Evolutionary conservation across 1,139 yeast species (phyloP), one percentile per base, ranked within the genome.

Genomic region (Debaryomyces subglobosus): DNA sequence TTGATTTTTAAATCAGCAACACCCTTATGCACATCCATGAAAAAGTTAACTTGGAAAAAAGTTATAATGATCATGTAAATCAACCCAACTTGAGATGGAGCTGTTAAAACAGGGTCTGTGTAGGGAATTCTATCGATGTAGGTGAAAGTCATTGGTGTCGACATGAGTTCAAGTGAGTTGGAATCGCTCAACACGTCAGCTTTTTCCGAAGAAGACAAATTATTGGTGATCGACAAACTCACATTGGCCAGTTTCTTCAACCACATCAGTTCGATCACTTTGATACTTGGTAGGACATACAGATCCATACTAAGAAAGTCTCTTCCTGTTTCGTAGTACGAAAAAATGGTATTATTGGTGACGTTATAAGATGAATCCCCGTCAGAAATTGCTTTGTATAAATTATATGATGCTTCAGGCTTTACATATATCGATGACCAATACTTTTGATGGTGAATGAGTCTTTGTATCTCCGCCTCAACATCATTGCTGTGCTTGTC

Each of bases 11-110:
- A 53, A 44, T 54, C 53, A 3, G 79, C 69, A 44, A 85, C 73
- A 30, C 71, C 62, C 51, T 65, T 66, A 61, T 86, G 88, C 29
- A 82, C 62, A 4, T 79, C 80, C 18, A 71, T 72, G 61, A 84
- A 84, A 61, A 85, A 76, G 50, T 81, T 78, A 58, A 85, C 77
- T 53, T 81, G 82, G 65, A 74, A 68, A 51, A 75, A 71, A 12
- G 96, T 83, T 48, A 88, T 67, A 64, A 89, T 84, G 55, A 89
- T 79, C 62, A 86, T 73, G 65, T 82, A 89, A 64, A 89, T 86
- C 49, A 86, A 73, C 44, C 96, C 96, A 54, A 88, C 85, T 63
- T 86, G 89, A 5, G 82, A 65, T 2, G 92, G 89, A 0, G 89
- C 90, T 18, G 77, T 57, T 21, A 84, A 61, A 3, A 79, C 82